Evolutionary conservation across 352 stramenopile genomes (phyloP).

Genomic region (Phytophthora hybrid): DNA sequence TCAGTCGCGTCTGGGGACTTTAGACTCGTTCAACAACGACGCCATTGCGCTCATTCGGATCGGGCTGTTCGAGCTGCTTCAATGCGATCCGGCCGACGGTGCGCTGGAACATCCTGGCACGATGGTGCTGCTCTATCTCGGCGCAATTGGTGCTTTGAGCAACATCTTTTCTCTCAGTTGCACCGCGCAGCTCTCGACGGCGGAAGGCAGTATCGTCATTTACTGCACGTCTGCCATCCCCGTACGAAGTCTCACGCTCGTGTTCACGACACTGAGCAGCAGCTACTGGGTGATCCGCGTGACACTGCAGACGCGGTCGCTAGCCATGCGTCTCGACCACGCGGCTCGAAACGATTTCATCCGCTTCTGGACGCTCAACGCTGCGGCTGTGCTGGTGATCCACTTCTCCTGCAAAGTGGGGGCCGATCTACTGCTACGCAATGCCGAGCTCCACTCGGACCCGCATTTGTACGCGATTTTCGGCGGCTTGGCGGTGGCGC

Average conservation of each 20-base stretch:
- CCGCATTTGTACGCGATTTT: slow-evolving; percentile 55
- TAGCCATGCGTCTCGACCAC: slow-evolving; percentile 38
- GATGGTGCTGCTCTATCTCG: slow-evolving; percentile 51
- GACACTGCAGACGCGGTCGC: slow-evolving; percentile 40
- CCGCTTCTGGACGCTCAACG: slow-evolving; percentile 36
- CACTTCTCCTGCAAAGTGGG: slow-evolving; percentile 43
- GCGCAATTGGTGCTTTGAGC: slow-evolving; percentile 47
- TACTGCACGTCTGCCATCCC: slow-evolving; percentile 44
- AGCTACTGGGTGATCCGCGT: slow-evolving; percentile 52
- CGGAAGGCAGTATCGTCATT: slow-evolving; percentile 45
- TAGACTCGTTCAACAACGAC: slow-evolving; percentile 19
- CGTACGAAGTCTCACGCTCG: slow-evolving; percentile 39
- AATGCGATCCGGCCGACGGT: slow-evolving; percentile 39
- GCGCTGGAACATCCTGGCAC: slow-evolving; percentile 42
- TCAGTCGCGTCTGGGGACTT: not conserved
- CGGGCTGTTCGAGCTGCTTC: slow-evolving; percentile 27
- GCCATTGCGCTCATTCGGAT: slow-evolving; percentile 8
- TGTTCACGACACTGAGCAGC: slow-evolving; percentile 49
- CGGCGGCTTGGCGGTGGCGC: slow-evolving; percentile 35
- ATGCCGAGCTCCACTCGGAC: slow-evolving; percentile 43
- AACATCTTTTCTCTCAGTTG: slow-evolving; percentile 56
- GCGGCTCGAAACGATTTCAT: slow-evolving; percentile 34
- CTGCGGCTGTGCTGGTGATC: slow-evolving; percentile 27
- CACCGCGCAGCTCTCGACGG: slow-evolving; percentile 35
- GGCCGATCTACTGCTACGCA: slow-evolving; percentile 33